Conservation (phyloP, 768 basidiomycete species). For the Russula olivacea region DNA sequence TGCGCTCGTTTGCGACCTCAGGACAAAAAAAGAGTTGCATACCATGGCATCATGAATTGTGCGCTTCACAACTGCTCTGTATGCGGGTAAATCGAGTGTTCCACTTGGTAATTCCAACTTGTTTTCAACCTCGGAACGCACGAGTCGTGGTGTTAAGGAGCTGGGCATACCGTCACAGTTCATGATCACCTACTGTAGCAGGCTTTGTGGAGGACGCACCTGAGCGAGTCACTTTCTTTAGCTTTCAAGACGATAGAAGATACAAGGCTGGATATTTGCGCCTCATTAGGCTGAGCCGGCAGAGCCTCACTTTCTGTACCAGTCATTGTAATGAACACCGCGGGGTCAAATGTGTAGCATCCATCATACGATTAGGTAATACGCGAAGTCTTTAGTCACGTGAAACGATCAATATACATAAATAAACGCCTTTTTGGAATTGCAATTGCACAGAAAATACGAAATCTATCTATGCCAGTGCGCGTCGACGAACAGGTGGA, state of each 20-base stretch:
- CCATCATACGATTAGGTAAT: constrained; percentile 10
- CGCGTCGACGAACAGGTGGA: constrained; percentile 55
- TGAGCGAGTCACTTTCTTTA: constrained; percentile 2
- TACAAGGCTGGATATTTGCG: constrained; percentile 6
- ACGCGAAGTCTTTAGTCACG: constrained; percentile 1
- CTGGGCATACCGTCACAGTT: not conserved
- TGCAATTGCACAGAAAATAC: not conserved
- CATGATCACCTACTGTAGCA: not conserved
- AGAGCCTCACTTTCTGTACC: not conserved
- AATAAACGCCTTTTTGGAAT: not conserved
- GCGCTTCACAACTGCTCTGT: constrained; percentile 12
- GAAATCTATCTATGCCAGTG: constrained; percentile 31
- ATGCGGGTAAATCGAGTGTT: not conserved
- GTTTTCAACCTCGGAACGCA: constrained; percentile 11
- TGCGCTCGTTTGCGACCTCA: not conserved
- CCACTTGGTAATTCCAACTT: constrained; percentile 4
- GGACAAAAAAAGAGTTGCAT: not conserved
- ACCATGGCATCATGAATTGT: constrained; percentile 17
- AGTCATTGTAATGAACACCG: not conserved
- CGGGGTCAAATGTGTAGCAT: too few species aligned
- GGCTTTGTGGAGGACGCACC: not conserved
- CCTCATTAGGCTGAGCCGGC: not conserved
- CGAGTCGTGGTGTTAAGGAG: constrained; percentile 19
- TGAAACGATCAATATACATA: constrained; percentile 1
- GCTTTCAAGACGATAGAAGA: constrained; percentile 10